A percentile compares a stretch with the other conserved stretches of the same genome.
These are phyloP conservation scores for Camelina sativa DNA, from an alignment of 345 rosid species.

Conservation along the genomic window DNA sequence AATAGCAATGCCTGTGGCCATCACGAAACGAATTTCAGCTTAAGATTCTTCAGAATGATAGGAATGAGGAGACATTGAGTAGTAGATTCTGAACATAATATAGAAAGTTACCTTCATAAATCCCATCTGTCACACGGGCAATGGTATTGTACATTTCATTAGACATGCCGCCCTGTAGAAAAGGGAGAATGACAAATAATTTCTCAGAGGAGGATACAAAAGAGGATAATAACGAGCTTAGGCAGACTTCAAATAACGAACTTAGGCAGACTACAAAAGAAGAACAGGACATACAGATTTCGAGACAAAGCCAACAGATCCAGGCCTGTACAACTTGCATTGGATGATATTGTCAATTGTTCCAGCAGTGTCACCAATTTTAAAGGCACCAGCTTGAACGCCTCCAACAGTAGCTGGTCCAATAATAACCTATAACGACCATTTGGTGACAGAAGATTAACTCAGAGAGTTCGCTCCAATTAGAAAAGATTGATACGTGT, in stretches of 20 bases:
- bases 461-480: neutral
- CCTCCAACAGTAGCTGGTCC: conserved; percentile 99
- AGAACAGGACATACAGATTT: conserved; percentile 72
- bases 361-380: conserved; percentile 99
- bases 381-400: conserved; percentile 97
- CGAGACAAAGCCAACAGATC: conserved; percentile 97
- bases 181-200: neutral
- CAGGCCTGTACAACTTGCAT: conserved; percentile 95
- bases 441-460: conserved; percentile 22
- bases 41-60: conserved; percentile 11
- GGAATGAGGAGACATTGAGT: neutral
- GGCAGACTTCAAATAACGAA: neutral
- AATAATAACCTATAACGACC: conserved; percentile 76
- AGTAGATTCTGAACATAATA: conserved; percentile 1
- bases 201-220: neutral
- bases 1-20: conserved; percentile 80
- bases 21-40: conserved; percentile 38
- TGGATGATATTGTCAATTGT: conserved; percentile 90
- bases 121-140: conserved; percentile 96
- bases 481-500: neutral
- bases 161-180: conserved; percentile 92
- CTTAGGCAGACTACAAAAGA: too few species aligned
- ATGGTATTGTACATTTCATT: conserved; percentile 91
- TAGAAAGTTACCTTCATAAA: conserved; percentile 72
- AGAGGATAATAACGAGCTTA: conserved; percentile 6